Evolutionary conservation across 2,329 filamentous ascomycete genomes (phyloP).

Genomic region (Colletotrichum orchidophilum): DNA sequence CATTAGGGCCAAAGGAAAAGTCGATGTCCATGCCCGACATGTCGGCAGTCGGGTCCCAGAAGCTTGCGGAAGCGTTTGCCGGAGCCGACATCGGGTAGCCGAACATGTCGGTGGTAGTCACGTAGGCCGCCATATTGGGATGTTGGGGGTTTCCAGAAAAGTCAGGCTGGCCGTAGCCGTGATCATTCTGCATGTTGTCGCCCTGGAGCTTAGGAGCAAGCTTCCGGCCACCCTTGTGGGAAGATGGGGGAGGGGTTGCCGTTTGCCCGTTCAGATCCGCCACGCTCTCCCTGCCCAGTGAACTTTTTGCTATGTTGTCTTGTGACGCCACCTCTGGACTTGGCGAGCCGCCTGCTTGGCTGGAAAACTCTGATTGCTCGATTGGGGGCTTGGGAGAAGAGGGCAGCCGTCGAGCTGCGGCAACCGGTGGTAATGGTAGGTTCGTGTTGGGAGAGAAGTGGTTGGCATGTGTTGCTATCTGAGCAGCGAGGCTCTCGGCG

Average conservation of each 20-base stretch:
- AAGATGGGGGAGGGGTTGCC: slow-evolving; percentile 68
- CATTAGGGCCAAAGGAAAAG: slow-evolving; percentile 56
- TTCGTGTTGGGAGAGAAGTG: slow-evolving; percentile 65
- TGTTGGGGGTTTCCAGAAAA: slow-evolving; percentile 61
- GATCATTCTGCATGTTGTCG: slow-evolving; percentile 66
- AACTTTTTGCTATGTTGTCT: slow-evolving; percentile 54
- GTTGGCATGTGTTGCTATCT: slow-evolving; percentile 69
- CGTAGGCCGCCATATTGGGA: slow-evolving; percentile 56
- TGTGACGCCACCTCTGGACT: slow-evolving; percentile 34
- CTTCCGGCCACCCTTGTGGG: slow-evolving; percentile 64
- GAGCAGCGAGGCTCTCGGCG: slow-evolving; percentile 56
- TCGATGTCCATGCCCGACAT: slow-evolving; percentile 69
- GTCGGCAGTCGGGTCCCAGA: slow-evolving; percentile 63
- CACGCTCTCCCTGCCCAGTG: slow-evolving; percentile 51
- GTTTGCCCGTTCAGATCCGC: slow-evolving; percentile 58
- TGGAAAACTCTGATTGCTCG: slow-evolving; percentile 42
- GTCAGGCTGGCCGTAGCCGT: slow-evolving; percentile 61
- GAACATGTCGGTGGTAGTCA: slow-evolving; percentile 65
- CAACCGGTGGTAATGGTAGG: slow-evolving; percentile 66
- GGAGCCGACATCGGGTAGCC: slow-evolving; percentile 69
- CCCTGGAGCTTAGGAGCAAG: slow-evolving; percentile 59
- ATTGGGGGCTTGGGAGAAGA: slow-evolving; percentile 63
- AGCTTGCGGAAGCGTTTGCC: slow-evolving; percentile 58
- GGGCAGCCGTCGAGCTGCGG: slow-evolving; percentile 64
- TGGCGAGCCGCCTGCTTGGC: slow-evolving; percentile 42